Conservation (phyloP, 108 stramenopile species). For the Pelagomonas calceolata region DNA sequence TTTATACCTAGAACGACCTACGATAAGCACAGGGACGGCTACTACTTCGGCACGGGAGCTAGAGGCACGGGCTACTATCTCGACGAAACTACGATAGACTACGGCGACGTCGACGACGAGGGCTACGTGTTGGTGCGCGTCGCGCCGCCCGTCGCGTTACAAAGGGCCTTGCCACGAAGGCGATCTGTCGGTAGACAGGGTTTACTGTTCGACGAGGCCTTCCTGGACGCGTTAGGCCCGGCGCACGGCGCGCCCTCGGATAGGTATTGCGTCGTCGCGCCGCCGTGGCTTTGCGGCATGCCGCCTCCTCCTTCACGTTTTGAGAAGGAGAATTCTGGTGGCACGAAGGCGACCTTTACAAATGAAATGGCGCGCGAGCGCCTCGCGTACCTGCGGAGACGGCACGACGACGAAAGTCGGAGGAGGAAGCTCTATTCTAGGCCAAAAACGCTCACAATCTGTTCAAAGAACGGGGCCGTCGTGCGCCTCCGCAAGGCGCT, state of each 20-base stretch:
- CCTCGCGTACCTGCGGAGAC: not conserved
- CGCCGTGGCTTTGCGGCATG: not conserved
- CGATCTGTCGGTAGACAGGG: not conserved
- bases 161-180: not conserved
- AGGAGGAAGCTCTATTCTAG: too few relatives aligned
- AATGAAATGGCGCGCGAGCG: not conserved
- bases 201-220: not conserved
- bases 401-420: too few relatives aligned
- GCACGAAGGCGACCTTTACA: not conserved
- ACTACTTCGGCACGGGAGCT: not conserved
- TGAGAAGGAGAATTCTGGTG: not conserved
- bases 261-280: not conserved
- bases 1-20: not conserved
- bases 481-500: too few relatives aligned
- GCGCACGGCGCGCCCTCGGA: not conserved
- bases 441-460: too few relatives aligned
- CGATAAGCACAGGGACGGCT: not conserved
- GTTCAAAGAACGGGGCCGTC: too few relatives aligned
- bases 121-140: not conserved
- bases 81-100: not conserved
- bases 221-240: not conserved
- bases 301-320: not conserved
- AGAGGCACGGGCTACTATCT: not conserved
- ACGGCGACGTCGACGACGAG: not conserved
- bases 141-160: not conserved